Conservation (phyloP, 805 yeast species). For the Candida fluviatilis region DNA sequence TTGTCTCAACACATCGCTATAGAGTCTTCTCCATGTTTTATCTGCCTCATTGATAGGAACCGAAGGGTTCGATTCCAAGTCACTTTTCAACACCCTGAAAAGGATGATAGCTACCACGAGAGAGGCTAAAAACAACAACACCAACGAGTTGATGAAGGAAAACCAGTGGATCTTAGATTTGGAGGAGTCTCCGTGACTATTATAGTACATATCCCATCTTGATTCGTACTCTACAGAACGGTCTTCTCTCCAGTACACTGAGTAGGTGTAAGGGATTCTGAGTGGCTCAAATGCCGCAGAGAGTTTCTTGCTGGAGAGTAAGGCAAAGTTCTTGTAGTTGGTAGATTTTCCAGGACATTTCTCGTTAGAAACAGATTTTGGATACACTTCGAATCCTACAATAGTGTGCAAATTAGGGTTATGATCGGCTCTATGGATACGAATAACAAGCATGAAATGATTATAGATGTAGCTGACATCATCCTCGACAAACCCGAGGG, state of each 20-base stretch:
- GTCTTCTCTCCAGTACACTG: constrained; percentile 89
- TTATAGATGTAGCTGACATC: constrained; percentile 60
- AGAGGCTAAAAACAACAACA: constrained; percentile 57
- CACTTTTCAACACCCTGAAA: constrained; percentile 44
- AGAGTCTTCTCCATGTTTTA: constrained; percentile 47
- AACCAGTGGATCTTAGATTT: constrained; percentile 66
- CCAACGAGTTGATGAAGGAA: constrained; percentile 67
- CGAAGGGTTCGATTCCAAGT: constrained; percentile 10
- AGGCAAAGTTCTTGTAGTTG: constrained; percentile 51
- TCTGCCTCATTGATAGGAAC: not conserved
- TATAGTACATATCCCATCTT: constrained; percentile 71
- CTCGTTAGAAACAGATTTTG: constrained; percentile 65
- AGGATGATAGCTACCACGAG: constrained; percentile 63
- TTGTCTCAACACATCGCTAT: constrained; percentile 48
- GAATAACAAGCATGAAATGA: constrained; percentile 75
- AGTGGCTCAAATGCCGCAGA: constrained; percentile 26
- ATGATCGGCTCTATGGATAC: constrained; percentile 52
- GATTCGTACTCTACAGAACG: constrained; percentile 56
- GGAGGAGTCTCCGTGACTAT: constrained; percentile 45
- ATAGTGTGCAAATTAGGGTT: constrained; percentile 47
- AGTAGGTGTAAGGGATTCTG: constrained; percentile 71
- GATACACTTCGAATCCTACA: constrained; percentile 89
- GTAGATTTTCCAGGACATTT: constrained; percentile 74
- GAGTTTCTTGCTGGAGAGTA: constrained; percentile 36
- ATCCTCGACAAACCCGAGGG: constrained; percentile 68